phyloP scores from a whole-genome alignment of 2,329 filamentous ascomycete species.

The Fusarium illudens region DNA sequence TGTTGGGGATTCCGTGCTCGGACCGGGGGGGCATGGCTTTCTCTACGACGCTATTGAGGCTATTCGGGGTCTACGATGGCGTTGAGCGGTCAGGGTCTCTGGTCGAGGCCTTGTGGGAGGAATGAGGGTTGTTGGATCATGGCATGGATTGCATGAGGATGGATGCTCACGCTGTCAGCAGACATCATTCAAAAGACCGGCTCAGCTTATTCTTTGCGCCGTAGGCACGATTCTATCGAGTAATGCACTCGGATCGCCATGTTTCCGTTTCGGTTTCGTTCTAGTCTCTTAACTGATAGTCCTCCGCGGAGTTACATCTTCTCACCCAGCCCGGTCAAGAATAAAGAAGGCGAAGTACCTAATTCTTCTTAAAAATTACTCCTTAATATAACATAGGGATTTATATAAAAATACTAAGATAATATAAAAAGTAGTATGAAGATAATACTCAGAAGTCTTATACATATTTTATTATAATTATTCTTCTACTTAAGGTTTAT shows the following conservation, averaged over 20 bases:
- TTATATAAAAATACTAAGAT: too few species aligned
- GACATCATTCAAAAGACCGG: neutral
- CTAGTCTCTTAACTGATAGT: neutral
- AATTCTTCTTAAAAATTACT: too few species aligned
- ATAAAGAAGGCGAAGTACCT: too few species aligned
- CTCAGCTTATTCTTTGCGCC: neutral
- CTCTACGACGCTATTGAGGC: neutral
- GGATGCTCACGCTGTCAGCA: conserved; percentile 3
- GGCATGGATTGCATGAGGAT: neutral
- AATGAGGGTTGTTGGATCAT: neutral
- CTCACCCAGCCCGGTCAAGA: too few species aligned
- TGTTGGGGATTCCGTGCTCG: conserved; percentile 1
- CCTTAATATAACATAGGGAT: too few species aligned
- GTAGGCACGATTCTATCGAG: conserved; percentile 27
- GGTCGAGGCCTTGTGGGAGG: neutral
- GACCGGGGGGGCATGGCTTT: neutral
- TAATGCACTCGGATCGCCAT: conserved; percentile 13
- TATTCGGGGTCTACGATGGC: conserved; percentile 11
- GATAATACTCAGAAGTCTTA: neutral
- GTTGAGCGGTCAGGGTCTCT: neutral
- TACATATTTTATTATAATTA: conserved; percentile 2
- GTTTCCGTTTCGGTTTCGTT: conserved; percentile 9
- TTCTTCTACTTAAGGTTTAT: too few species aligned
- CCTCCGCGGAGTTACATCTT: conserved; percentile 21
- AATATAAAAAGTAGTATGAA: too few species aligned